Base-by-base conservation (phyloP, 495 filamentous ascomycete genomes). In the Neurospora sp. region DNA sequence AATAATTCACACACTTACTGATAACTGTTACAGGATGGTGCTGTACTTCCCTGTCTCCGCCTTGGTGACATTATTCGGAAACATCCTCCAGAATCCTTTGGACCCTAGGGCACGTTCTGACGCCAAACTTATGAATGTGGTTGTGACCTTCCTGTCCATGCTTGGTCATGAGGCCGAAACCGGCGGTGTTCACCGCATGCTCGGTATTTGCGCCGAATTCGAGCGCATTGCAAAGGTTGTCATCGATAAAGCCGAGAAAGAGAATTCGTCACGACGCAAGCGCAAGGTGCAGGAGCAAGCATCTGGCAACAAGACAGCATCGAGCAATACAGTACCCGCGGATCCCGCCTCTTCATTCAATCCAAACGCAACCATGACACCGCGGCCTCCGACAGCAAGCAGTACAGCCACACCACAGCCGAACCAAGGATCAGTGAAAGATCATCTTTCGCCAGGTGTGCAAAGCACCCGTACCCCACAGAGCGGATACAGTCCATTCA, bases 1-100 rank as follows among this genome's bases (percentile, higher is more conserved):
- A 65, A 40, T 71, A 3, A 45, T 20, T 69, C 37, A 35, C 14
- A 73, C 39, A 40, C n/a, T 65, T 38, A 9, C 75, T 77, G 42
- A 78, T 82, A 76, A 76, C 71, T 68, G 4, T 40, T 48, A 72
- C 72, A 97, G 94, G 94, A 88, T 99, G 75, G 93, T 98, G 78
- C 85, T 99, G 44, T 99, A 99, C 83, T 99, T 96, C 82, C 96
- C 96, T 6, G 94, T 99, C 18, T 98, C 96, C 3, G 92, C 96
- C 12, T 87, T 98, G 14, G 93, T 99, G 4, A 99, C 96, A 3
- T 85, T 99, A 38, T 99, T 99, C 78, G 96, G 94, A 70, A 97
- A 98, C 79, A 96, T 99, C 71, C 85, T 99, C 4, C 96, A 99
- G 79, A 98, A 98, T 74, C 96, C 96, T 0, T 91, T 93, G 74